Evolutionary conservation across 2,329 filamentous ascomycete species (phyloP).

Genomic region (Xylariomycetidae sp.): DNA sequence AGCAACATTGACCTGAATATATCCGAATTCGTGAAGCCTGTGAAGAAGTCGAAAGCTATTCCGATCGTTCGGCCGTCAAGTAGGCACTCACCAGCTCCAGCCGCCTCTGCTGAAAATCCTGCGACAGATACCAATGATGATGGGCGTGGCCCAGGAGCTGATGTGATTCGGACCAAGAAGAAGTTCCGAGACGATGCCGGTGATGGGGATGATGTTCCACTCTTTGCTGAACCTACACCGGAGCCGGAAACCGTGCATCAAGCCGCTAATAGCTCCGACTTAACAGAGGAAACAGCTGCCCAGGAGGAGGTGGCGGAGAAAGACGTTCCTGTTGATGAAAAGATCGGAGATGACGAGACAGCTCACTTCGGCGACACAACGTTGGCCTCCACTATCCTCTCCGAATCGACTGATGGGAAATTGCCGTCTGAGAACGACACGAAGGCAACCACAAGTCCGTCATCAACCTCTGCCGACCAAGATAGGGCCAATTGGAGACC

Average conservation of each 20-base stretch:
- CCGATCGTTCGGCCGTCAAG: slow-evolving; percentile 69
- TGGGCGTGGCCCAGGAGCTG: slow-evolving; percentile 56
- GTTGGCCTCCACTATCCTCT: slow-evolving; percentile 48
- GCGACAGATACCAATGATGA: slow-evolving; percentile 38
- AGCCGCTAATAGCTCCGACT: no score
- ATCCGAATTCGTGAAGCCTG: slow-evolving; percentile 59
- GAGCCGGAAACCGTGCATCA: slow-evolving; percentile 28
- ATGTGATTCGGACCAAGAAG: slow-evolving; percentile 68
- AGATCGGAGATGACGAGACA: slow-evolving; percentile 36
- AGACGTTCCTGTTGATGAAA: slow-evolving; percentile 19
- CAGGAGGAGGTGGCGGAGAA: slow-evolving; percentile 30
- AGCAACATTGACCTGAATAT: slow-evolving; percentile 61
- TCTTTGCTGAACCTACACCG: slow-evolving; percentile 60
- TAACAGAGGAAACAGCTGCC: no score
- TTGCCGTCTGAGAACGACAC: slow-evolving; percentile 27
- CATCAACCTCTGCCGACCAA: slow-evolving; percentile 48
- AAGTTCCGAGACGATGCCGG: slow-evolving; percentile 59
- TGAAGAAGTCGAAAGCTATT: slow-evolving; percentile 75
- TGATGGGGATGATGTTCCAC: slow-evolving; percentile 68
- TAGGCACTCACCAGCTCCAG: slow-evolving; percentile 27
- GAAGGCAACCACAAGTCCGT: slow-evolving; percentile 49
- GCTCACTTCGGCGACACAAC: slow-evolving; percentile 43
- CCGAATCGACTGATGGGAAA: slow-evolving; percentile 48
- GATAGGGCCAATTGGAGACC: slow-evolving; percentile 50
- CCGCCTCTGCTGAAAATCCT: slow-evolving; percentile 18